Percentiles rank a stretch among this genome's conserved stretches.
phyloP scores from a whole-genome alignment of 116 monocot species.

The Dioscorea cayenensis region DNA sequence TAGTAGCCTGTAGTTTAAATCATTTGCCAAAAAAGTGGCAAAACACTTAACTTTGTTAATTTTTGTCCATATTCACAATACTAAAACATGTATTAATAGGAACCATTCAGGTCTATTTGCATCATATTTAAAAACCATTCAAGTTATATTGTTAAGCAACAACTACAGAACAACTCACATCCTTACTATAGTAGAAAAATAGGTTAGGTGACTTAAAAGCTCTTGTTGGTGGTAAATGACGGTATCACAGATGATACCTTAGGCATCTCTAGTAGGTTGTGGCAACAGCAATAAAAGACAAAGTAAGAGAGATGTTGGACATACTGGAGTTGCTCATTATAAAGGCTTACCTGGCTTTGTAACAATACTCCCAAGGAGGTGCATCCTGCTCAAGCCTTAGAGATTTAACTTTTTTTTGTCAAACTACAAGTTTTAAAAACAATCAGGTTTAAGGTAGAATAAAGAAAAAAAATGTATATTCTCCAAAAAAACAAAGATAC shows the following conservation, averaged over 20 bases:
- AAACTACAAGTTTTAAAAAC: slow-evolving; percentile 42
- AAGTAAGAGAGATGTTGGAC: background rate
- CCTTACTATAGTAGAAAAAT: slow-evolving; percentile 39
- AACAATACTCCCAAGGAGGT: slow-evolving; percentile 73
- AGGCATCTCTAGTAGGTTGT: slow-evolving; percentile 63
- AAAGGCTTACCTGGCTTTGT: slow-evolving; percentile 55
- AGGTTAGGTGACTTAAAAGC: slow-evolving; percentile 55
- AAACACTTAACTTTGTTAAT: too few species aligned
- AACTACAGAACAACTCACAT: slow-evolving; percentile 29
- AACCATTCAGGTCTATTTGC: too few species aligned
- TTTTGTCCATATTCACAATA: too few species aligned
- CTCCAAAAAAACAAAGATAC: slow-evolving; percentile 26
- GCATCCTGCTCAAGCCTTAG: slow-evolving; percentile 41
- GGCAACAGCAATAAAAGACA: background rate
- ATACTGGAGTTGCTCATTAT: background rate
- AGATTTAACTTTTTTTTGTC: slow-evolving; percentile 65
- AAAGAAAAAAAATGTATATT: background rate
- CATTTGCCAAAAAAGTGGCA: too few species aligned
- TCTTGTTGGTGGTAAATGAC: slow-evolving; percentile 52
- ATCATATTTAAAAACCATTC: too few species aligned
- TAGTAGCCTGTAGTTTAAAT: too few species aligned
- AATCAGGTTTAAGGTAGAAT: background rate
- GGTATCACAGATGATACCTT: slow-evolving; percentile 51
- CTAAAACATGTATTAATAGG: too few species aligned
- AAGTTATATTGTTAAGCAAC: too few species aligned